These are phyloP conservation scores for Aspergillus oerlinghausenensis DNA, from an alignment of 2,329 filamentous ascomycete genomes.

Conservation along the genomic window DNA sequence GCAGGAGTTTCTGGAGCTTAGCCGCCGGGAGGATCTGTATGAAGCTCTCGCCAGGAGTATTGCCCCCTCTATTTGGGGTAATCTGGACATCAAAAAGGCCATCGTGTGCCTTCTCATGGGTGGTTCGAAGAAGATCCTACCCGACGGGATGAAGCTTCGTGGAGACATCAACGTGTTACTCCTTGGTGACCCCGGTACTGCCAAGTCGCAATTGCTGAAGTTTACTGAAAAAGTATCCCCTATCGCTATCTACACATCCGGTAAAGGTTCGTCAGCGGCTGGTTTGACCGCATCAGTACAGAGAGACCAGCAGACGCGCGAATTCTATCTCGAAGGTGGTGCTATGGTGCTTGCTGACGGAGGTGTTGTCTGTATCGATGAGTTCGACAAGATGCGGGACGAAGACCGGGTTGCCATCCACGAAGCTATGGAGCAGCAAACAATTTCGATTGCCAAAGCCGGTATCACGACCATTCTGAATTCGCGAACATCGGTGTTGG, in stretches of 20 bases:
- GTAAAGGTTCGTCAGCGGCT: constrained; percentile 94
- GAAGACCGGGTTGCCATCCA: constrained; percentile 97
- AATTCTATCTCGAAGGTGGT: constrained; percentile 97
- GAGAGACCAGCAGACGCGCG: constrained; percentile 81
- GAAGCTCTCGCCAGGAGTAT: constrained; percentile 86
- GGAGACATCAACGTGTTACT: constrained; percentile 97
- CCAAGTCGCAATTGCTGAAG: constrained; percentile 94
- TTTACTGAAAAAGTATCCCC: constrained; percentile 96
- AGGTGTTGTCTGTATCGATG: constrained; percentile 96
- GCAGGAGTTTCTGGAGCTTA: constrained; percentile 91
- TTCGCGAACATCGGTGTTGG: constrained; percentile 87
- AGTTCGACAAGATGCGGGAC: constrained; percentile 99
- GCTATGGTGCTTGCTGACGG: constrained; percentile 98
- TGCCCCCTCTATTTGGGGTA: constrained; percentile 95
- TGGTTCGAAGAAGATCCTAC: constrained; percentile 94
- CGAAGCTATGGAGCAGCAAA: constrained; percentile 99
- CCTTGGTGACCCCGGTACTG: constrained; percentile 94
- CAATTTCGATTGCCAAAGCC: constrained; percentile 97
- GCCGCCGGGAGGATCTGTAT: constrained; percentile 87
- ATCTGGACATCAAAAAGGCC: constrained; percentile 92
- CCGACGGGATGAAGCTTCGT: constrained; percentile 94
- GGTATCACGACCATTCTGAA: constrained; percentile 98
- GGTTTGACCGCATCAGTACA: constrained; percentile 97
- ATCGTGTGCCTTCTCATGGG: constrained; percentile 91
- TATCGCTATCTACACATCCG: constrained; percentile 97